These are phyloP conservation scores for Fonsecaea monophora DNA, from an alignment of 2,329 filamentous ascomycete species.

Conservation along the genomic window DNA sequence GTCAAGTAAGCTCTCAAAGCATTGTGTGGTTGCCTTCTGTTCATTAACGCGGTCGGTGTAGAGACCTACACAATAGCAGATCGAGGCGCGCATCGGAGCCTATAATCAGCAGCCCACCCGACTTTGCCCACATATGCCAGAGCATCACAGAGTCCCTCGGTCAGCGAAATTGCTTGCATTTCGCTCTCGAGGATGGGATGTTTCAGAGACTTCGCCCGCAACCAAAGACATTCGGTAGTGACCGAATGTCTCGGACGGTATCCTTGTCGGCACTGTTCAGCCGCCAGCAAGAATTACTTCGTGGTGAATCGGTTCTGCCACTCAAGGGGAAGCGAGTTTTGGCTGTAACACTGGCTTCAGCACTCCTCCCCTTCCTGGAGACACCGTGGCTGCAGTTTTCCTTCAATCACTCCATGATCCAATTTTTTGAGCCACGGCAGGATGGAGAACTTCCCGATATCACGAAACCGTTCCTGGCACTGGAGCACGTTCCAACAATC, in stretches of 20 bases:
- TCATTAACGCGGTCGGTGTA: constrained; percentile 10
- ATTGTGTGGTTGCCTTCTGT: constrained; percentile 8
- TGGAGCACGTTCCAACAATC: constrained; percentile 17
- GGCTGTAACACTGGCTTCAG: constrained; percentile 15
- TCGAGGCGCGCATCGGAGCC: constrained; percentile 12
- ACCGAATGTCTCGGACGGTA: constrained; percentile 17
- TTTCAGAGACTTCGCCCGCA: constrained; percentile 20
- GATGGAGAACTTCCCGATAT: constrained; percentile 22
- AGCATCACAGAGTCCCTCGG: constrained; percentile 20
- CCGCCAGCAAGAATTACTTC: constrained; percentile 20
- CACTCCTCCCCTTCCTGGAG: constrained; percentile 14
- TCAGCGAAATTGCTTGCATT: constrained; percentile 22
- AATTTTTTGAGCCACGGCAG: constrained; percentile 21
- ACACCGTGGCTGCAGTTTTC: constrained; percentile 16
- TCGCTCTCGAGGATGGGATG: constrained; percentile 21
- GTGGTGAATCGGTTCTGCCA: constrained; percentile 16
- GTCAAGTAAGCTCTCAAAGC: constrained; percentile 13
- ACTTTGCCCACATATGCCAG: constrained; percentile 15
- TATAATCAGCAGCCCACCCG: constrained; percentile 13
- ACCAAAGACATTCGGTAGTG: constrained; percentile 20
- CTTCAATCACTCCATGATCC: constrained; percentile 22
- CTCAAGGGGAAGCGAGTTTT: constrained; percentile 15
- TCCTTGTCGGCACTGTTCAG: constrained; percentile 21
- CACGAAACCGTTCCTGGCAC: constrained; percentile 21
- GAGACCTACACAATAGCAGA: constrained; percentile 11